phyloP scores from a whole-genome alignment of 2,329 filamentous ascomycete genomes.

The Colletotrichum paranaense region DNA sequence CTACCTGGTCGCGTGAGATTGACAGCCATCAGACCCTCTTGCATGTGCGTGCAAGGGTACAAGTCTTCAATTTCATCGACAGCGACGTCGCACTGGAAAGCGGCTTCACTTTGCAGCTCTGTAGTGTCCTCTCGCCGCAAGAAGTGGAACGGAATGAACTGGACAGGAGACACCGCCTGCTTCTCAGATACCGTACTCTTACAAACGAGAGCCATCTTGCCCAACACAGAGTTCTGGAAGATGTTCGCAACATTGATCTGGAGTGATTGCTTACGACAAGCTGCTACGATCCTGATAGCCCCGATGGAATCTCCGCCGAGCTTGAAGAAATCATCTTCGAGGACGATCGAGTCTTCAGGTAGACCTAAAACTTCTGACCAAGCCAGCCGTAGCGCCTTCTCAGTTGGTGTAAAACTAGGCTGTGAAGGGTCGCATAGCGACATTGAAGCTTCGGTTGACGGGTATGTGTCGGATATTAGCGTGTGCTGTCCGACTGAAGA shows the following conservation, averaged over 20 bases:
- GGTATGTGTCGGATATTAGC: background rate
- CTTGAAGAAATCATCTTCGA: constrained; percentile 41
- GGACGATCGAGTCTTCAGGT: constrained; percentile 41
- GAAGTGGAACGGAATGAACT: background rate
- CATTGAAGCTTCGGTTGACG: background rate
- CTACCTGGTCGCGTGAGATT: constrained; percentile 38
- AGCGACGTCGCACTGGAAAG: constrained; percentile 10
- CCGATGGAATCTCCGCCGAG: constrained; percentile 41
- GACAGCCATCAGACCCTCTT: constrained; percentile 39
- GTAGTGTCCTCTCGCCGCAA: background rate
- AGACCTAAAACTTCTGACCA: constrained; percentile 34
- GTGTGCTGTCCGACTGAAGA: constrained; percentile 8
- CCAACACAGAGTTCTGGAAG: constrained; percentile 19
- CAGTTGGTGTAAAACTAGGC: background rate
- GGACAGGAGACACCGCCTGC: fast-evolving
- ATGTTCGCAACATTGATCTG: constrained; percentile 24
- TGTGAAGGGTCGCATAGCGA: background rate
- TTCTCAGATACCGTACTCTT: background rate
- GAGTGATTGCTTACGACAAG: background rate
- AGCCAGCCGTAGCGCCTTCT: constrained; percentile 3
- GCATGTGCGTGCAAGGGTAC: constrained; percentile 39
- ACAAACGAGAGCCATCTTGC: constrained; percentile 21
- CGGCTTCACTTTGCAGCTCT: constrained; percentile 4
- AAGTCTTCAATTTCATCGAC: constrained; percentile 33
- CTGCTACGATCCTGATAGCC: constrained; percentile 40